phyloP scores from a whole-genome alignment of 164 flowering plant species.

The Taxillus chinensis region DNA sequence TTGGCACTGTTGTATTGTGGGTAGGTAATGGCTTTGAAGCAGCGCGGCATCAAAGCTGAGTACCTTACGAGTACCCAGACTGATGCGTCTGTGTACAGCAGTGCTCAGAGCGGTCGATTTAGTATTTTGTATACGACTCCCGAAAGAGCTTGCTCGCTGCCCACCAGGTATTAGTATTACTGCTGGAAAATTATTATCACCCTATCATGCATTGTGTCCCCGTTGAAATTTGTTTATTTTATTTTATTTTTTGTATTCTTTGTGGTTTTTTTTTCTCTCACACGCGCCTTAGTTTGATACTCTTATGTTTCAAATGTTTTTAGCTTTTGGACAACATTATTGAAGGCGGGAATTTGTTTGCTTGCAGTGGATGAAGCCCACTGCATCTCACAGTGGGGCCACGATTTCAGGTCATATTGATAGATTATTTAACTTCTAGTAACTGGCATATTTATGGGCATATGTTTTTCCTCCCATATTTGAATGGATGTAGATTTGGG shows the following conservation, averaged over 20 bases:
- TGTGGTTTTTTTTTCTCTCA: too few species aligned
- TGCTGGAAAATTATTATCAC: too few species aligned
- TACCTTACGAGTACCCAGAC: constrained; percentile 42
- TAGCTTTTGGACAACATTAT: constrained; percentile 56
- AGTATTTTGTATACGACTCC: constrained; percentile 53
- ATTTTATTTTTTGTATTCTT: too few species aligned
- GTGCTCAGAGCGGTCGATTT: constrained; percentile 40
- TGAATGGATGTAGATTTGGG: too few species aligned
- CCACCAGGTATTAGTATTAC: constrained; percentile 21
- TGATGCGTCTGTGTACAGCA: constrained; percentile 23
- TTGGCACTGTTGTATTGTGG: neutral
- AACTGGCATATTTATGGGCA: too few species aligned
- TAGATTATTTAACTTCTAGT: too few species aligned
- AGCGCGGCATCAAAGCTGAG: constrained; percentile 49
- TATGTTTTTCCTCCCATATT: too few species aligned
- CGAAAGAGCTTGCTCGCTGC: constrained; percentile 40
- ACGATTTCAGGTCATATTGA: constrained; percentile 45
- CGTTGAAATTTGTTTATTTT: too few species aligned
- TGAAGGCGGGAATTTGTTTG: constrained; percentile 36
- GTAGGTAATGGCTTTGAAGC: constrained; percentile 59
- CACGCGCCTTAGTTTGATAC: neutral
- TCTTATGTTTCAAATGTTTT: constrained; percentile 3
- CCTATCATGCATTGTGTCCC: too few species aligned
- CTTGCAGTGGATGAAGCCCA: constrained; percentile 70
- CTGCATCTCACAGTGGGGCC: constrained; percentile 76